Conservation (phyloP, 352 stramenopile species). For the Pythium rhizo-oryzae region DNA sequence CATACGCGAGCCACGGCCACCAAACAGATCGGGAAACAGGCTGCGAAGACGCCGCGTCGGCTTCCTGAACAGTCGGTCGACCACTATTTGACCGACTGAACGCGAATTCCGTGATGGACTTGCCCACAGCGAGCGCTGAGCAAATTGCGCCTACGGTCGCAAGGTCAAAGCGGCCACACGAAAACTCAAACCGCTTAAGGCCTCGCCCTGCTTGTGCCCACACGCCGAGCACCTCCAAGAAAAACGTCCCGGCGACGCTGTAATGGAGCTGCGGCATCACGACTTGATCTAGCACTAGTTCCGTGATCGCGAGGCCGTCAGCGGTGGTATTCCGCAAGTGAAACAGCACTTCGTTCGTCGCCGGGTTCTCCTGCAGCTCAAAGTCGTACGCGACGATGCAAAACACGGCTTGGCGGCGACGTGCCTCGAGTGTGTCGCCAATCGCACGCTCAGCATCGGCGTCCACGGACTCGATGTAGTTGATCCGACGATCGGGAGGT, state of each 20-base stretch:
- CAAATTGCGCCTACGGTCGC: background rate
- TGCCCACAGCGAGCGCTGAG: background rate
- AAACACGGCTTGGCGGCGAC: background rate
- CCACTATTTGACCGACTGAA: background rate
- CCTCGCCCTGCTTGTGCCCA: background rate
- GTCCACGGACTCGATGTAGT: background rate
- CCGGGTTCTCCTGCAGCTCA: background rate
- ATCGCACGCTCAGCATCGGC: background rate
- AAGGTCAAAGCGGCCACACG: background rate
- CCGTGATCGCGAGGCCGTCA: background rate
- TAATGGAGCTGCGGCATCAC: constrained; percentile 2
- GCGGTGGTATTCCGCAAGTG: background rate
- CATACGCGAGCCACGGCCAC: constrained; percentile 15
- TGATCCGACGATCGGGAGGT: background rate
- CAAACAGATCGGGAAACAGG: background rate
- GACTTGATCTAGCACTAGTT: background rate
- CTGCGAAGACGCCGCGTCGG: too few relatives aligned
- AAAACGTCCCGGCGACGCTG: background rate
- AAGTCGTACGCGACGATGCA: background rate
- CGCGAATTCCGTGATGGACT: background rate
- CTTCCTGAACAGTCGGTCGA: too few relatives aligned
- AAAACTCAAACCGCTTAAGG: constrained; percentile 1
- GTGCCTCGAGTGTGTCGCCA: background rate
- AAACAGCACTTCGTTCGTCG: constrained; percentile 1
- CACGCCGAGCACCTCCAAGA: background rate